A percentile compares a stretch with the other conserved stretches of the same genome.
Conservation (phyloP, 2,329 filamentous ascomycete genomes). For the Diaporthe sp. region DNA sequence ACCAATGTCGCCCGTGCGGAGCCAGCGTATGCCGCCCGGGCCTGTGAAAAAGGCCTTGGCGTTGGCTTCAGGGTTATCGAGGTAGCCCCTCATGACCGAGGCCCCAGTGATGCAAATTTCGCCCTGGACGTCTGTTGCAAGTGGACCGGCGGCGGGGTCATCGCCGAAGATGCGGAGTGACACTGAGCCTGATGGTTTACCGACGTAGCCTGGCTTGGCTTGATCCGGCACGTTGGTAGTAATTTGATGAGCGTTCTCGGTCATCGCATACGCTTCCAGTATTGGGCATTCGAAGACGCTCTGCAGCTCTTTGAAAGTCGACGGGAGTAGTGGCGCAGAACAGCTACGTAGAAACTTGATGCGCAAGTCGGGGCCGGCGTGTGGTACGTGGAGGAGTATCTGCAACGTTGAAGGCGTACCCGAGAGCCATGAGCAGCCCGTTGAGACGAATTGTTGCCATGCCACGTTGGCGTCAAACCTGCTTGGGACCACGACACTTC, state of each 20-base stretch:
- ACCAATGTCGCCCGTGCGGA: constrained; percentile 89
- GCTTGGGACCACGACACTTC: constrained; percentile 80
- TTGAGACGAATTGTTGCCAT: constrained; percentile 80
- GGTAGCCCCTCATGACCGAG: constrained; percentile 88
- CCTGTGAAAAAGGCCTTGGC: constrained; percentile 75
- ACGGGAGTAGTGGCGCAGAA: constrained; percentile 70
- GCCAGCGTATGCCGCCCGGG: constrained; percentile 66
- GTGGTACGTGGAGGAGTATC: constrained; percentile 80
- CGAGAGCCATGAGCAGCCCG: constrained; percentile 90
- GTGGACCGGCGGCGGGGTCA: constrained; percentile 66
- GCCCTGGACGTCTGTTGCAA: constrained; percentile 77
- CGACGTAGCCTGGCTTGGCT: constrained; percentile 84
- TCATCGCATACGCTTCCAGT: constrained; percentile 95
- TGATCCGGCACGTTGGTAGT: constrained; percentile 66
- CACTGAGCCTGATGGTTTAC: constrained; percentile 81
- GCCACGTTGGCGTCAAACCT: constrained; percentile 87
- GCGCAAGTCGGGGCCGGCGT: constrained; percentile 85
- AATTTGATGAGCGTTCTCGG: constrained; percentile 88
- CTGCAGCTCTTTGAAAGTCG: constrained; percentile 83
- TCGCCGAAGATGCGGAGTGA: constrained; percentile 81
- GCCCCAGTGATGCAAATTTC: constrained; percentile 86
- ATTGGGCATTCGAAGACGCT: constrained; percentile 81
- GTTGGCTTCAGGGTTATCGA: constrained; percentile 85
- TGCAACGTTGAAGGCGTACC: constrained; percentile 92
- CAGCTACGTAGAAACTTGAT: constrained; percentile 24